These are phyloP conservation scores for Anacardium occidentale DNA, from an alignment of 345 rosid genomes.

Conservation along the genomic window DNA sequence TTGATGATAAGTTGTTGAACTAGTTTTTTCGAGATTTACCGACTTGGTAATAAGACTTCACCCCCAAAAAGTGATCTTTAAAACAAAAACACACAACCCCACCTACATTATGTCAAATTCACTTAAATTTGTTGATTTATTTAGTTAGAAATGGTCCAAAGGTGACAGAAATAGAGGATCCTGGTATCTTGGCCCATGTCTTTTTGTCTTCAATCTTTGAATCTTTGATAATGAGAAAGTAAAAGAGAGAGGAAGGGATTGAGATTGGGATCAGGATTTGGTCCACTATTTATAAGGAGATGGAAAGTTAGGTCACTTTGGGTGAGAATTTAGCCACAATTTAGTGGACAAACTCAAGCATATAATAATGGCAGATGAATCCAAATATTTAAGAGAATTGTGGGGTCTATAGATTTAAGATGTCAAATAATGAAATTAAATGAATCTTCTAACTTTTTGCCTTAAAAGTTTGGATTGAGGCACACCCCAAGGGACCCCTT, in stretches of 20 bases:
- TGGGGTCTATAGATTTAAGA: constrained; percentile 16
- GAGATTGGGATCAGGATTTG: neutral
- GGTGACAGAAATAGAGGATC: constrained; percentile 27
- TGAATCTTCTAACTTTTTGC: constrained; percentile 17
- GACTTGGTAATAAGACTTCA: too few species aligned
- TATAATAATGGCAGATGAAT: neutral
- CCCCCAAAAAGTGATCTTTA: too few species aligned
- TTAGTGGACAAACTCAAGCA: constrained; percentile 23
- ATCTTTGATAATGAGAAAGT: constrained; percentile 14
- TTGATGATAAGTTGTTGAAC: too few species aligned
- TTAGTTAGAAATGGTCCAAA: neutral
- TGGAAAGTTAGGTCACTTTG: constrained; percentile 23
- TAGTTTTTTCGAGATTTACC: too few species aligned
- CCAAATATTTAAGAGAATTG: constrained; percentile 15
- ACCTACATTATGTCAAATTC: too few species aligned
- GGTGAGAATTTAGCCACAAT: constrained; percentile 17
- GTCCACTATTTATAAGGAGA: neutral
- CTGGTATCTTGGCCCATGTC: constrained; percentile 33
- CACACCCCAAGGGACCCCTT: constrained; percentile 15
- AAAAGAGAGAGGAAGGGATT: constrained; percentile 7
- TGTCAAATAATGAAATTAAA: neutral
- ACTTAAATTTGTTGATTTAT: too few species aligned
- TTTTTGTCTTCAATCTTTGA: constrained; percentile 27
- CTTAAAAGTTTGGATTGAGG: constrained; percentile 2
- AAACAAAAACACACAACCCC: too few species aligned